Base-by-base conservation (phyloP, 2,329 filamentous ascomycete species). In the Penicillium brasilianum region DNA sequence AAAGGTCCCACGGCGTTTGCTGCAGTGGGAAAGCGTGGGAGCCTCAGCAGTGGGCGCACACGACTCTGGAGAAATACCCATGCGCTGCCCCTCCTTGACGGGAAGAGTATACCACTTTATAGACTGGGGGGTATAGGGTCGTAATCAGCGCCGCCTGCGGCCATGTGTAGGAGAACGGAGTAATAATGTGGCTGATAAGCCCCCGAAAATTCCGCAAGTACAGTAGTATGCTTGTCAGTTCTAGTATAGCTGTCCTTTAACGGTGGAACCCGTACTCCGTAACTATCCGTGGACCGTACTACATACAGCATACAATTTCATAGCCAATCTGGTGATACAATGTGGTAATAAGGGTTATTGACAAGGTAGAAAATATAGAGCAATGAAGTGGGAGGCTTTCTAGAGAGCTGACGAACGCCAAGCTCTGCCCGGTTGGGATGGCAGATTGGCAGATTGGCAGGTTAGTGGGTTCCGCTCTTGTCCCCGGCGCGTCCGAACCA, bases 401-500 rank as follows among this genome's bases (percentile, higher is more conserved):
- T n/a, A n/a, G n/a, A n/a, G 34, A 58, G 22, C 28, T 39, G 37
- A 64, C 34, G 61, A 34, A 50, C 51, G 48, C 59, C 57, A 55
- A 58, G 57, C 55, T 61, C 53, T 49, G 58, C 52, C 60, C 61
- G 41, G 22, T 43, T 39, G 18, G 49, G 30, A 20, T 20, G 32
- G 49, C 18, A 37, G 50, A n/a, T n/a, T n/a, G n/a, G n/a, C n/a
- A n/a, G n/a, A n/a, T n/a, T n/a, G n/a, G n/a, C n/a, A n/a, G n/a
- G n/a, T 22, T 4, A 20, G n/a, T 30, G 25, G 58, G 51, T 63
- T 67, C 66, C 64, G 65, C 64, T 65, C 55, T n/a, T n/a, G n/a
- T n/a, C n/a, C n/a, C n/a, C n/a, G n/a, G n/a, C n/a, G 62, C 63
- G 67, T 63, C 67, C 65, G 66, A 66, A 65, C 61, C 61, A 66